These are phyloP conservation scores for Colletotrichum echinochloae DNA, from an alignment of 2,329 filamentous ascomycete genomes.

Conservation along the genomic window DNA sequence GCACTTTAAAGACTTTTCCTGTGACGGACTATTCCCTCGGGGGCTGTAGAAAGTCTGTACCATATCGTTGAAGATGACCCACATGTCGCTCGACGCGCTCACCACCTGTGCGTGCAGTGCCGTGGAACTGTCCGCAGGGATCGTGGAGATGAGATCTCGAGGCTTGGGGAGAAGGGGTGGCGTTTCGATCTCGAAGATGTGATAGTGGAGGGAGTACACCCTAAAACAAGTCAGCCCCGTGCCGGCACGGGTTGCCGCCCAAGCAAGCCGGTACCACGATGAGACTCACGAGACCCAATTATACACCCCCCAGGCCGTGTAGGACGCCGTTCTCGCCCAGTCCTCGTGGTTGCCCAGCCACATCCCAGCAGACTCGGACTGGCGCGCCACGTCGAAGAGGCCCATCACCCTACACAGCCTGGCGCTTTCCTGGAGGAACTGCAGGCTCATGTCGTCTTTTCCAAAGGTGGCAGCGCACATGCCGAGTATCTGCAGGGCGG, in stretches of 20 bases:
- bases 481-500: constrained; percentile 11
- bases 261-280: too few species aligned
- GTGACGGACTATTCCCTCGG: fast-evolving
- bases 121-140: too few species aligned
- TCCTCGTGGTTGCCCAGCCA: constrained; percentile 7
- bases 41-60: neutral
- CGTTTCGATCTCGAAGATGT: constrained; percentile 19
- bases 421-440: neutral
- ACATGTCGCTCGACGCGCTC: constrained; percentile 20
- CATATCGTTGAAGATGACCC: constrained; percentile 7
- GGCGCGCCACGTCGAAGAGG: constrained; percentile 10
- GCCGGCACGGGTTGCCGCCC: too few species aligned
- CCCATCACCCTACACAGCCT: constrained; percentile 23
- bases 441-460: constrained; percentile 13
- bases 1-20: neutral
- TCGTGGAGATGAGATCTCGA: neutral
- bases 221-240: neutral
- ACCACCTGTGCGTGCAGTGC: neutral
- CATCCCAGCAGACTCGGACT: constrained; percentile 5
- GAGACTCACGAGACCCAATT: constrained; percentile 38
- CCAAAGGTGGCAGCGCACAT: constrained; percentile 13
- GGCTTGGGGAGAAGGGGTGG: constrained; percentile 24
- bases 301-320: constrained; percentile 49
- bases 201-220: constrained; percentile 19
- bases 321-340: constrained; percentile 35